These are phyloP conservation scores for Lichtheimia hyalospora DNA, from an alignment of 371 early-diverging fungal species.

Conservation along the genomic window DNA sequence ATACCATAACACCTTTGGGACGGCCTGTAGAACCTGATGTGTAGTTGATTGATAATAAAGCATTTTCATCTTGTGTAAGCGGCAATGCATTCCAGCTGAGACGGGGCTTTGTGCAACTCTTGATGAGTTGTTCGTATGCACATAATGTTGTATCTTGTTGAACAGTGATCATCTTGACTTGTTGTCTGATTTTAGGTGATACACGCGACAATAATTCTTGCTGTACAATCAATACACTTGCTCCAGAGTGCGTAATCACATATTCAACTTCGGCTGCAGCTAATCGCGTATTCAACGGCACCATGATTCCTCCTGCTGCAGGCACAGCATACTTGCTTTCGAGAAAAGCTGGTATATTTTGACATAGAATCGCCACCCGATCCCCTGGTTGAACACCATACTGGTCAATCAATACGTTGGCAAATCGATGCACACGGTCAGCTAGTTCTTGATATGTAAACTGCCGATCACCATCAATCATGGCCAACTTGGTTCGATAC, in stretches of 20 bases:
- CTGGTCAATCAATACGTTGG: conserved; percentile 34
- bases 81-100: conserved; percentile 52
- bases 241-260: conserved; percentile 57
- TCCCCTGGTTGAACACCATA: conserved; percentile 30
- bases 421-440: conserved; percentile 42
- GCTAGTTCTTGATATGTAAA: conserved; percentile 45
- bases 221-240: conserved; percentile 57
- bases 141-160: conserved; percentile 18
- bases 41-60: conserved; percentile 57
- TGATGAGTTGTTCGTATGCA: conserved; percentile 50
- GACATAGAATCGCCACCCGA: conserved; percentile 61
- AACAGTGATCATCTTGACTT: conserved; percentile 19
- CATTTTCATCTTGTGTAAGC: conserved; percentile 51
- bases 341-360: conserved; percentile 60
- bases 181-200: conserved; percentile 8
- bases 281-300: conserved; percentile 67
- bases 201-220: conserved; percentile 30
- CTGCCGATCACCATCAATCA: conserved; percentile 37
- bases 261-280: conserved; percentile 62
- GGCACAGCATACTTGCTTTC: conserved; percentile 71
- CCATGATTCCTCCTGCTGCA: conserved; percentile 56
- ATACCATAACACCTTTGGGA: conserved; percentile 56
- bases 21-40: conserved; percentile 69
- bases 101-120: conserved; percentile 15
- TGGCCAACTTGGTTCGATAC: conserved; percentile 48